Evolutionary conservation across 768 basidiomycete genomes (phyloP).

Genomic region (Mycena galopus): DNA sequence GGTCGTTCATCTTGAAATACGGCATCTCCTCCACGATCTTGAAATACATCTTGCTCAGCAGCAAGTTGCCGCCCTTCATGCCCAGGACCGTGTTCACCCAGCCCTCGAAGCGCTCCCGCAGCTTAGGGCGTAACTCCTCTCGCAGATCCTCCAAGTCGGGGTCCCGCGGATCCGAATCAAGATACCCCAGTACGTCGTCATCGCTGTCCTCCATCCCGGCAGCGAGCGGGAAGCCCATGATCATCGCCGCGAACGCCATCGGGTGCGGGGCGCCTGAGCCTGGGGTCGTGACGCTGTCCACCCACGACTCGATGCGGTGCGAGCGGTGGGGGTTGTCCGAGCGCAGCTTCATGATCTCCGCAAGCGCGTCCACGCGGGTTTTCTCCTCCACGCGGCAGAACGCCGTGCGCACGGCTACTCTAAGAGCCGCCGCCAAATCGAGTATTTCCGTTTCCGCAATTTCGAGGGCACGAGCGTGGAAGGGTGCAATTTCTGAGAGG

Average conservation of each 20-base stretch:
- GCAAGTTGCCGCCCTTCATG: conserved; percentile 53
- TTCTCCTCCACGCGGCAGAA: conserved; percentile 65
- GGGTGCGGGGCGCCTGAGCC: conserved; percentile 55
- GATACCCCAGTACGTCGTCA: conserved; percentile 63
- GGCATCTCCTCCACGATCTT: conserved; percentile 69
- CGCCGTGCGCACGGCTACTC: conserved; percentile 54
- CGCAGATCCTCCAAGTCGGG: conserved; percentile 70
- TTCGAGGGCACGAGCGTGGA: conserved; percentile 50
- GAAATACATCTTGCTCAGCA: conserved; percentile 57
- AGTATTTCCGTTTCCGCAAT: conserved; percentile 68
- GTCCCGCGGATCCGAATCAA: conserved; percentile 66
- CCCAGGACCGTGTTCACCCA: conserved; percentile 61
- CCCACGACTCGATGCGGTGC: conserved; percentile 66
- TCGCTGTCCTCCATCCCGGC: conserved; percentile 51
- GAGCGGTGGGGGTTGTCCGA: conserved; percentile 54
- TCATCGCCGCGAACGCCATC: conserved; percentile 74
- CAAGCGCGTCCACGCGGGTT: conserved; percentile 55
- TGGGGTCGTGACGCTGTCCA: conserved; percentile 60
- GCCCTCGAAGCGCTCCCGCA: conserved; percentile 69
- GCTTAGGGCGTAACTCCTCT: conserved; percentile 70
- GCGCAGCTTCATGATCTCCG: conserved; percentile 60
- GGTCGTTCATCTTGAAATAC: conserved; percentile 62
- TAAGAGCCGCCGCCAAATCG: conserved; percentile 59
- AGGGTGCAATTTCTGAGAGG: conserved; percentile 46
- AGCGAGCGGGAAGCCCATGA: conserved; percentile 66